phyloP scores from a whole-genome alignment of 2,329 filamentous ascomycete genomes.

The Fusarium newnesense region DNA sequence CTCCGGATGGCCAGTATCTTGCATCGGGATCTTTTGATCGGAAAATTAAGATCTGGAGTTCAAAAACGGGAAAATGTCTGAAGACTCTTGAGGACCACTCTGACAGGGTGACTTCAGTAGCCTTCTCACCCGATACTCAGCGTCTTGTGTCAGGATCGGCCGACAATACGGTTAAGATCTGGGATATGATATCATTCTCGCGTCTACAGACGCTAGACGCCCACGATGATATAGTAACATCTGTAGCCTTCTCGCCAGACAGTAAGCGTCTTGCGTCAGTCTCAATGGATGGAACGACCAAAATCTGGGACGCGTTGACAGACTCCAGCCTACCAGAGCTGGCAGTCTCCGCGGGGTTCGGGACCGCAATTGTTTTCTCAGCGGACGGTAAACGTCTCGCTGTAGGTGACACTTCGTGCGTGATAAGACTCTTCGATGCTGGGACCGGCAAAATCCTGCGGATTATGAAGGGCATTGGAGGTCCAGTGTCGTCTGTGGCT shows the following conservation, averaged over 20 bases:
- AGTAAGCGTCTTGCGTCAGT: accelerated
- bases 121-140: accelerated
- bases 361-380: accelerated
- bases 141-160: accelerated
- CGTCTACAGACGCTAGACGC: accelerated
- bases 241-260: background rate
- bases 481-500: accelerated
- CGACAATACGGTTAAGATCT: accelerated
- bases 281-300: accelerated
- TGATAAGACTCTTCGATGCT: accelerated
- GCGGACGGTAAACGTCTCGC: accelerated
- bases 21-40: accelerated
- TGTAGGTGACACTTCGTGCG: accelerated
- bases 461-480: accelerated
- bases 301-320: accelerated
- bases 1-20: accelerated
- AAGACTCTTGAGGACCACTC: background rate
- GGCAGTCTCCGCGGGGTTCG: accelerated
- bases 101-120: accelerated
- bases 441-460: accelerated
- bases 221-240: no score
- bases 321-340: accelerated
- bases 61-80: accelerated
- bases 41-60: accelerated
- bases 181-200: background rate